These are phyloP conservation scores for Sclerotinia trifoliorum DNA, from an alignment of 2,329 filamentous ascomycete genomes.

Conservation along the genomic window DNA sequence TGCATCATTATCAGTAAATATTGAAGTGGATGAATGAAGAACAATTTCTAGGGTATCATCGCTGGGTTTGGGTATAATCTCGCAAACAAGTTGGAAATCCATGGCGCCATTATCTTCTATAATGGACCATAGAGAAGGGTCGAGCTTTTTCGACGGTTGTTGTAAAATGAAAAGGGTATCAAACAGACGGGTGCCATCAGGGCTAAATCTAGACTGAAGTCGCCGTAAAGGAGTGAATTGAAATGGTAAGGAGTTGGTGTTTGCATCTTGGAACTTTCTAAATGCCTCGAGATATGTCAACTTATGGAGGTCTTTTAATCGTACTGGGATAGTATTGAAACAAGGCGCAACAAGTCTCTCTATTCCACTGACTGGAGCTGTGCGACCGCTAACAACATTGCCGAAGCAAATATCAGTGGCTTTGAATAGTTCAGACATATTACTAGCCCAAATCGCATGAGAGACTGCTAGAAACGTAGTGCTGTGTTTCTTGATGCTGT, in stretches of 20 bases:
- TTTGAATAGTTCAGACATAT: constrained; percentile 57
- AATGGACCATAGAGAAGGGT: constrained; percentile 55
- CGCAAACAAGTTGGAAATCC: constrained; percentile 77
- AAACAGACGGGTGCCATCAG: constrained; percentile 60
- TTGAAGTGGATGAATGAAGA: constrained; percentile 60
- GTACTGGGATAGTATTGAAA: constrained; percentile 83
- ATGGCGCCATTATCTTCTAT: constrained; percentile 60
- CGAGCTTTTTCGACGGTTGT: constrained; percentile 57
- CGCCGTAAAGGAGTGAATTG: constrained; percentile 74
- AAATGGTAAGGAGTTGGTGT: constrained; percentile 60
- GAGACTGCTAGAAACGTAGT: constrained; percentile 64
- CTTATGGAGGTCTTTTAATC: constrained; percentile 59
- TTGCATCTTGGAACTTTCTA: constrained; percentile 44
- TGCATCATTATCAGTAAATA: constrained; percentile 33
- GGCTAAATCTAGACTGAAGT: constrained; percentile 57
- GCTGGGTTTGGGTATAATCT: constrained; percentile 59
- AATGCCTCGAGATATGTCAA: constrained; percentile 40
- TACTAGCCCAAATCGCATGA: constrained; percentile 70
- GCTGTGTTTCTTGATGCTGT: constrained; percentile 51
- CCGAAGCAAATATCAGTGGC: constrained; percentile 77
- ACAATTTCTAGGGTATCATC: constrained; percentile 56
- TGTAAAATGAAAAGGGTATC: constrained; percentile 81
- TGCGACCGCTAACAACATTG: constrained; percentile 78
- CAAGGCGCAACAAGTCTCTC: constrained; percentile 80
- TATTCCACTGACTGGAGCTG: constrained; percentile 61